Evolutionary conservation across 2,329 filamentous ascomycete genomes (phyloP), one percentile per base, ranked within the genome.

Genomic region (Phyllosticta capitalensis): DNA sequence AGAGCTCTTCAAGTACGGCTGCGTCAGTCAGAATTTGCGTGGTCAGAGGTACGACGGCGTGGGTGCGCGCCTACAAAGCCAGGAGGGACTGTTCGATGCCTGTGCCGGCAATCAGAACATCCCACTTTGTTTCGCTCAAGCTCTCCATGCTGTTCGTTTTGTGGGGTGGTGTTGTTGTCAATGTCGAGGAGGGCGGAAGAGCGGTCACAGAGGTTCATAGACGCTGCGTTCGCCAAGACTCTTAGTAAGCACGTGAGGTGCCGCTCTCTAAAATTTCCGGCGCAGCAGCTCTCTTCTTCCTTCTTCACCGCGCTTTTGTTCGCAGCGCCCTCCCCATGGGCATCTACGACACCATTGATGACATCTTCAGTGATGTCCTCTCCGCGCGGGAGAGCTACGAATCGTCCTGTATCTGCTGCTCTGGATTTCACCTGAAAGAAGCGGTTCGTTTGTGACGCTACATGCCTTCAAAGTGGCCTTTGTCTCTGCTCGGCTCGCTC

Each of bases 1-100:
- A 97, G 82, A 68, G 92, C 88, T 81, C 92, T 97, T 81, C 65
- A 75, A 64, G 71, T 62, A 38, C 24, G 65, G 75, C 82, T 87
- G 75, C 74, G 85, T 90, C 83, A 89, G 87, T 89, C 83, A 88
- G 85, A 84, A 72, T 77, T 76, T 76, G 74, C 68, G 66, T 64
- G 65, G 66, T 54, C 30, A 63, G 64, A 55, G 22, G 21, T 30
- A n/a, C 52, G 30, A 58, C 48, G 22, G 53, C 57, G 61, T 53
- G 48, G 56, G 53, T 51, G 58, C 55, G 56, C 60, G 50, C 76
- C 63, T 79, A 82, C 79, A 81, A 71, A 63, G 79, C 79, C 59
- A 82, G 76, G 38, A 82, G 72, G 62, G 78, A 80, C 67, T 80
- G 77, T 64, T 77, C 75, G 58, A 81, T 66, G 56, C 79, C 79